phyloP scores from a whole-genome alignment of 805 yeast species.

The Kuraishia floccosa region DNA sequence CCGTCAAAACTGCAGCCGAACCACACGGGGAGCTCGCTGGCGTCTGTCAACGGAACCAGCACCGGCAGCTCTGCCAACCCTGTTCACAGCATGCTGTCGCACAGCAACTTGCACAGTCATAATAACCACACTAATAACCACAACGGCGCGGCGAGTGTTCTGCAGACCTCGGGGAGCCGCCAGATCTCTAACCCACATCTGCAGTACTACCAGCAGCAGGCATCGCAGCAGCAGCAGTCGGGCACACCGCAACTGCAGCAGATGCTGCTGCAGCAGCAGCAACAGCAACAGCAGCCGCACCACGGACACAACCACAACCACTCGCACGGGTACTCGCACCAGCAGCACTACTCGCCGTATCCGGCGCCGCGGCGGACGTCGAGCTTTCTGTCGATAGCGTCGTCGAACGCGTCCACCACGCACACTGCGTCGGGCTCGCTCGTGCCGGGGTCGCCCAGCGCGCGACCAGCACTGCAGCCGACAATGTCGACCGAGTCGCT shows the following conservation, averaged over 20 bases:
- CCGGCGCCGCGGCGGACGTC: conserved; percentile 3
- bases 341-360: conserved; percentile 4
- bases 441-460: conserved; percentile 1
- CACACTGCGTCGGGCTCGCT: conserved; percentile 4
- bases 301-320: neutral
- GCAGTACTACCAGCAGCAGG: conserved; percentile 2
- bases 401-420: conserved; percentile 2
- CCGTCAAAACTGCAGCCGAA: conserved; percentile 1
- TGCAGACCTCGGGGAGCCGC: neutral
- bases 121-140: no score
- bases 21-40: conserved; percentile 1
- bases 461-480: conserved; percentile 13
- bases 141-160: no score
- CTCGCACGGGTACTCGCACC: conserved; percentile 8
- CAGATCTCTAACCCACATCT: conserved; percentile 1
- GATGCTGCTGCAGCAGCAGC: no score
- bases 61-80: conserved; percentile 2
- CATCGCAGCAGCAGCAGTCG: neutral
- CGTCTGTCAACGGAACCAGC: neutral
- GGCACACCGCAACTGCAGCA: no score
- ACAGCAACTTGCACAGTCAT: conserved; percentile 11
- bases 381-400: conserved; percentile 3
- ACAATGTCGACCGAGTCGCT: conserved; percentile 11
- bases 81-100: conserved; percentile 7
- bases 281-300: no score